Percentiles rank a stretch among this genome's conserved stretches.
These are phyloP conservation scores for Clarkia xantiana DNA, from an alignment of 345 rosid species.

Conservation along the genomic window DNA sequence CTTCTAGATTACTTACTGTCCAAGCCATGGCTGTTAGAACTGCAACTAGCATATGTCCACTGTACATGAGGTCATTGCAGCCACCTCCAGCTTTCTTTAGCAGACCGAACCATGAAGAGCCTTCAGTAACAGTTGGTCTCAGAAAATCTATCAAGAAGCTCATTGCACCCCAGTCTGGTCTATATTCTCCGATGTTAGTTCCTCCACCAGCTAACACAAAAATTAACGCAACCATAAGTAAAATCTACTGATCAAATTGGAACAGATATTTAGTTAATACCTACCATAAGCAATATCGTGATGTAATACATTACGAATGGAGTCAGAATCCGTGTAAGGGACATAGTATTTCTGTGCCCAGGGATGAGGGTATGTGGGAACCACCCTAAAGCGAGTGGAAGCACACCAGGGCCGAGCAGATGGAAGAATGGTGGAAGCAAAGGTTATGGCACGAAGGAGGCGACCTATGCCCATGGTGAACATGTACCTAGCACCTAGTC, in stretches of 20 bases:
- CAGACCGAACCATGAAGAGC: slow-evolving; percentile 58
- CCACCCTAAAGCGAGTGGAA: slow-evolving; percentile 40
- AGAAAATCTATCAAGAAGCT: slow-evolving; percentile 70
- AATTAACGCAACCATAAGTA: too few relatives aligned
- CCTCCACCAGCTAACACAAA: slow-evolving; percentile 42
- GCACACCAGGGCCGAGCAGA: slow-evolving; percentile 96
- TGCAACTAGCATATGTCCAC: slow-evolving; percentile 80
- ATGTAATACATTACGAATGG: slow-evolving; percentile 43
- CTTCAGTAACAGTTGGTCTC: slow-evolving; percentile 57
- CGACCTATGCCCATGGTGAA: slow-evolving; percentile 89
- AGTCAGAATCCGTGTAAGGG: slow-evolving; percentile 61
- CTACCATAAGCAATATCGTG: slow-evolving; percentile 58
- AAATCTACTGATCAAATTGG: too few relatives aligned
- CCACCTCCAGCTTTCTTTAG: slow-evolving; percentile 92
- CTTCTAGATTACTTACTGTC: slow-evolving; percentile 56
- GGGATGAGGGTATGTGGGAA: slow-evolving; percentile 59
- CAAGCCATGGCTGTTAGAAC: slow-evolving; percentile 99
- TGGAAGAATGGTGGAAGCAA: slow-evolving; percentile 73
- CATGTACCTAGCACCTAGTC: slow-evolving; percentile 79
- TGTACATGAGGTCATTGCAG: slow-evolving; percentile 90
- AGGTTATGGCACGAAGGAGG: slow-evolving; percentile 74
- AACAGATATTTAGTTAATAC: neutral
- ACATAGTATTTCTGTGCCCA: slow-evolving; percentile 84
- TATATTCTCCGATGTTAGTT: slow-evolving; percentile 33
- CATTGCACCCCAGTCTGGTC: slow-evolving; percentile 78